Base-by-base conservation (phyloP, 495 filamentous ascomycete species). In the Talaromyces nanjingensis region DNA sequence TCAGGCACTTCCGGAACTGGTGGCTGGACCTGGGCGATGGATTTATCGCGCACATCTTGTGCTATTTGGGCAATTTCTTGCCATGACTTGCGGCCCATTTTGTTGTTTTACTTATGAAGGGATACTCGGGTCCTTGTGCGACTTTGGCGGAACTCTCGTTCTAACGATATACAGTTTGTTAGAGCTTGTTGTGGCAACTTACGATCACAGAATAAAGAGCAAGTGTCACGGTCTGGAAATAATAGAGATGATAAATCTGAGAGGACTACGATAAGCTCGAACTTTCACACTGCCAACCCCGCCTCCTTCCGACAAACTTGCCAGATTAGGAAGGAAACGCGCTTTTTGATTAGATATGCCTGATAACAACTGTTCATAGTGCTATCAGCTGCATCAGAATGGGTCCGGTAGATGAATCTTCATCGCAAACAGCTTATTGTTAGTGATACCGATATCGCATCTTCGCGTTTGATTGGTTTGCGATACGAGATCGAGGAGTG, bases 1-100 rank as follows among this genome's bases (percentile, higher is more conserved):
- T 4, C 5, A 6, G 56, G 29, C 31, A 59, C 27, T 4, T 59
- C 56, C 8, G 75, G 76, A 7, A 78, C 60, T 9, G 68, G 62
- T 25, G 78, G 78, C 4, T 76, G 24, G 18, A 82, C 67, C 1
- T 61, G 67, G 8, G 69, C 69, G 22, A 82, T 72, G 57, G 74
- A 74, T 29, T 70, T 65, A 65, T 79, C 77, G 16, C 56, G 56
- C 8, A 74, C 71, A 60, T 79, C 68, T 18, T 75, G 72, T 20
- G 73, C 73, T 47, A 37, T 57, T 49, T 70, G 63, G 37, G 76
- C 77, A 57, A 79, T 72, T 1, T 77, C 67, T 67, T 76, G 69
- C 79, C 79, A 81, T 37, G 69, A 18, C 8, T 18, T 62, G 18
- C 22, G 16, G 6, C 4, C 39, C 68, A 65, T 63, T 63, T n/a